Evolutionary conservation across 257 asterid genomes (phyloP).

Genomic region (Craterostigma plantagineum): DNA sequence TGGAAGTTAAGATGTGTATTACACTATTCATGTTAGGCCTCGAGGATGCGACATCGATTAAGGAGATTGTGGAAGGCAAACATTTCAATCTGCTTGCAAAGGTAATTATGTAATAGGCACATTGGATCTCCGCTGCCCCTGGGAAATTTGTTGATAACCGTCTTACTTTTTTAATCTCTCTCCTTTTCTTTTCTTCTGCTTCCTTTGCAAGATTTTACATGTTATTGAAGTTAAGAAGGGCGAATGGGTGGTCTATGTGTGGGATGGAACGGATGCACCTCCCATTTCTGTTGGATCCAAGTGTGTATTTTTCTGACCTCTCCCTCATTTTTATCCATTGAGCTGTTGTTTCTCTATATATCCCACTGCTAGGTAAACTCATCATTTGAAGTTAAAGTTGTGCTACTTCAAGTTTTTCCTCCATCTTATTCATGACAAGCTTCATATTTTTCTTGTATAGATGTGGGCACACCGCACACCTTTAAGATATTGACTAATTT

Average conservation of each 20-base stretch:
- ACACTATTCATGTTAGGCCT: constrained; percentile 17
- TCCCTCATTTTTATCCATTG: no score
- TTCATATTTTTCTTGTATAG: no score
- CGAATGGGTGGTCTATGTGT: constrained; percentile 51
- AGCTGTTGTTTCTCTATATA: no score
- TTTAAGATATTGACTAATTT: no score
- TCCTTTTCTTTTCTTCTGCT: background rate
- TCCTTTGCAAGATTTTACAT: constrained; percentile 44
- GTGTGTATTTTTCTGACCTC: constrained; percentile 19
- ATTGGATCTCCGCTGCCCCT: background rate
- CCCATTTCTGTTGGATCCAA: constrained; percentile 32
- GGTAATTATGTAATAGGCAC: constrained; percentile 33
- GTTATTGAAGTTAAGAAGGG: constrained; percentile 26
- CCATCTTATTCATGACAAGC: no score
- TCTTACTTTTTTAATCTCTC: background rate
- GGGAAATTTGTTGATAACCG: constrained; percentile 7
- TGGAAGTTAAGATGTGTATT: no score
- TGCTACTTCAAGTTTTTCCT: no score
- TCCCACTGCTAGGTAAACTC: no score
- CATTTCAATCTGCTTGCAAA: constrained; percentile 46
- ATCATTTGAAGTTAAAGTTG: no score
- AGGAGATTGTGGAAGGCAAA: constrained; percentile 37
- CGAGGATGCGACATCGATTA: constrained; percentile 20
- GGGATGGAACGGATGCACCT: constrained; percentile 90
- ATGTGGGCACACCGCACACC: no score